A percentile compares a stretch with the other conserved stretches of the same genome.
These are phyloP conservation scores for Chaetomium strumarium DNA, from an alignment of 2,329 filamentous ascomycete genomes.

Conservation along the genomic window DNA sequence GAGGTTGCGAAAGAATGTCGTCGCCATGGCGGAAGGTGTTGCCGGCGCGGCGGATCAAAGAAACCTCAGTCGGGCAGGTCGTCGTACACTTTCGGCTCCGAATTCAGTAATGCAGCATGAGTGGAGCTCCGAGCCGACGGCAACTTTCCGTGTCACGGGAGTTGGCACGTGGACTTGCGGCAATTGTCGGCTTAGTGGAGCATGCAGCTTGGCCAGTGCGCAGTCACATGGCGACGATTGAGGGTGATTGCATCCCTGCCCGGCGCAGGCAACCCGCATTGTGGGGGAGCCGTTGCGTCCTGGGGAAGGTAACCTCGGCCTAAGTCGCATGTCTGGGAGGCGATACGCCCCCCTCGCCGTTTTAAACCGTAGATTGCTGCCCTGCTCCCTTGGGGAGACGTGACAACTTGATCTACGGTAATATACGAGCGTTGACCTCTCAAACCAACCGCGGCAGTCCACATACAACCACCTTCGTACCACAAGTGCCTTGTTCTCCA, in stretches of 20 bases:
- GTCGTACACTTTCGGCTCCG: slow-evolving; percentile 9
- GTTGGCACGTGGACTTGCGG: slow-evolving; percentile 17
- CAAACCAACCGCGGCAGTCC: slow-evolving; percentile 2
- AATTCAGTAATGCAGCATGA: slow-evolving; percentile 6
- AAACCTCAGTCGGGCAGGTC: not conserved
- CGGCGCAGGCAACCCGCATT: not conserved
- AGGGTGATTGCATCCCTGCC: not conserved
- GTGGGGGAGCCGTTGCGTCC: slow-evolving; percentile 8
- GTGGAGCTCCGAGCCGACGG: not conserved
- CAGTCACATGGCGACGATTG: slow-evolving; percentile 17
- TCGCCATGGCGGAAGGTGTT: slow-evolving; percentile 28
- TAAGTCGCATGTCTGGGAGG: not conserved
- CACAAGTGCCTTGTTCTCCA: not conserved
- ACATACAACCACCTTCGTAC: too few relatives aligned
- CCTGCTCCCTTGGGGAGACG: not conserved
- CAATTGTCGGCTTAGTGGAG: slow-evolving; percentile 24
- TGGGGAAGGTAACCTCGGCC: slow-evolving; percentile 20
- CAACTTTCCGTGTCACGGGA: slow-evolving; percentile 20
- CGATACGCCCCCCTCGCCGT: slow-evolving; percentile 6
- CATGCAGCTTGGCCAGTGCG: not conserved
- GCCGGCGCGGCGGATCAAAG: slow-evolving; percentile 8
- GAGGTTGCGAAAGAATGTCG: slow-evolving; percentile 31
- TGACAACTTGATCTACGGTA: not conserved
- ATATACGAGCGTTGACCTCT: too few relatives aligned
- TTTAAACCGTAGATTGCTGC: not conserved